Evolutionary conservation across 345 rosid genomes (phyloP).

Genomic region (Eucalyptus lansdowneana): DNA sequence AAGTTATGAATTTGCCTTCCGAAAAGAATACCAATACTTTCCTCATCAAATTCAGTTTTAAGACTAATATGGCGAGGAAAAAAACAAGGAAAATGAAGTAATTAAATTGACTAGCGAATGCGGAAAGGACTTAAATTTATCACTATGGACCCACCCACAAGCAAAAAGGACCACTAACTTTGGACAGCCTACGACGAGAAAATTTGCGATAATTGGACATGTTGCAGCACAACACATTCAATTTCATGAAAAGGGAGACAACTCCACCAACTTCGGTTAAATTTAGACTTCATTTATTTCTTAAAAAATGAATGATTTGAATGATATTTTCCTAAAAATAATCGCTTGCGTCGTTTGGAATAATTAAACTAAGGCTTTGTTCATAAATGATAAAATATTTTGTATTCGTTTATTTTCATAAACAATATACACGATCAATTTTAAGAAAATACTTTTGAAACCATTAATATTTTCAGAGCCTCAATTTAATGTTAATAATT

Average conservation of each 20-base stretch:
- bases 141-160: not conserved
- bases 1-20: not conserved
- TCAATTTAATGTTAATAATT: not conserved
- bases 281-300: too few species aligned
- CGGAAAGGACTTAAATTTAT: not conserved
- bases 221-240: not conserved
- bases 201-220: too few species aligned
- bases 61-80: not conserved
- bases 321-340: accelerated
- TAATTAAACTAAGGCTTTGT: accelerated
- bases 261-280: not conserved
- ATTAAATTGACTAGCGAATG: not conserved
- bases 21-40: not conserved
- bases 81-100: not conserved
- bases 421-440: accelerated
- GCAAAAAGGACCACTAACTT: not conserved
- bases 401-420: accelerated
- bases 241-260: not conserved
- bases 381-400: not conserved
- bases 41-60: not conserved
- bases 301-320: accelerated
- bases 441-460: not conserved
- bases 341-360: accelerated
- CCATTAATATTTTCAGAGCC: accelerated
- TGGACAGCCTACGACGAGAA: too few species aligned